phyloP scores from a whole-genome alignment of 495 filamentous ascomycete genomes.

The Trichoderma erinaceum region DNA sequence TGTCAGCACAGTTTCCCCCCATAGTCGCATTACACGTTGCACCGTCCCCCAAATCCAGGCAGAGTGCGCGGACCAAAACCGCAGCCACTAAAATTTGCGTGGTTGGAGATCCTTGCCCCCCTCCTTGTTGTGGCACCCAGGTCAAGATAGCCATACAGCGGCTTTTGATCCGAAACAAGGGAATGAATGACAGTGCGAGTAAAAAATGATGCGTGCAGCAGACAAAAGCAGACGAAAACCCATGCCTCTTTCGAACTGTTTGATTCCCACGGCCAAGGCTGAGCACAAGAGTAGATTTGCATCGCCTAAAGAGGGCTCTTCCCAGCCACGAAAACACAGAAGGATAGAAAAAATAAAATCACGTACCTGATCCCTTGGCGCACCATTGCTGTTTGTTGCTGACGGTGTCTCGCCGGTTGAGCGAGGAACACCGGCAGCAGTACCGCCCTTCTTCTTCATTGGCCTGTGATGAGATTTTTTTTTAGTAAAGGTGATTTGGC shows the following conservation, averaged over 20 bases:
- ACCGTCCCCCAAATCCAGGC: not conserved
- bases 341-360: conserved; percentile 14
- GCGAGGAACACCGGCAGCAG: conserved; percentile 46
- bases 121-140: not conserved
- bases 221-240: conserved; percentile 17
- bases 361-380: conserved; percentile 40
- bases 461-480: conserved; percentile 31
- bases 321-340: conserved; percentile 10
- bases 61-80: not conserved
- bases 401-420: conserved; percentile 40
- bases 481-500: not conserved
- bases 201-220: not conserved
- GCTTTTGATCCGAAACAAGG: not conserved
- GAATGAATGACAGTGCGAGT: conserved; percentile 13
- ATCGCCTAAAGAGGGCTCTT: not conserved
- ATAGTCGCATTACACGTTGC: conserved; percentile 12
- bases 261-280: not conserved
- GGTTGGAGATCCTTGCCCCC: conserved; percentile 15
- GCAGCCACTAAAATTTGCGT: conserved; percentile 9
- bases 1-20: conserved; percentile 3
- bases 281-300: not conserved
- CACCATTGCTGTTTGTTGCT: conserved; percentile 42
- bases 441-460: conserved; percentile 50
- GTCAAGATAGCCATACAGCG: not conserved
- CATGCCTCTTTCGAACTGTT: not conserved